Evolutionary conservation across 345 rosid genomes (phyloP).

Genomic region (Abelmoschus esculentus): DNA sequence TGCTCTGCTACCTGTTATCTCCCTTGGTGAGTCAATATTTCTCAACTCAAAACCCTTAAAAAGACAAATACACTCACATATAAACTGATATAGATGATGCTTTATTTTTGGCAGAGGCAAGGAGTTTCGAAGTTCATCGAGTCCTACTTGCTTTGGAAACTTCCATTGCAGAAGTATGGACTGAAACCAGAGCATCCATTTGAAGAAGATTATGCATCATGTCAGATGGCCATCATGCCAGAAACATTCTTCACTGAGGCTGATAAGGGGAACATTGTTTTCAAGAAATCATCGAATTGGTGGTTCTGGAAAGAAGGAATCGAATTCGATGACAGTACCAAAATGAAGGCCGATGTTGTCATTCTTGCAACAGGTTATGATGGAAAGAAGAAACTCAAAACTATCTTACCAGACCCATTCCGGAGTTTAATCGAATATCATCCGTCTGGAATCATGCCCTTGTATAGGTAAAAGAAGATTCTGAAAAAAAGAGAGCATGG

Average conservation of each 20-base stretch:
- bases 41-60: not conserved
- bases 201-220: too few relatives aligned
- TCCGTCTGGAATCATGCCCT: conserved; percentile 39
- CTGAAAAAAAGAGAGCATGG: not conserved
- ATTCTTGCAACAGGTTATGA: conserved; percentile 76
- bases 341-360: conserved; percentile 42
- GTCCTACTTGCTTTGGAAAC: too few relatives aligned
- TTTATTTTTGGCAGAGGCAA: conserved; percentile 38
- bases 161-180: too few relatives aligned
- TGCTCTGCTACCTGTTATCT: conserved; percentile 45
- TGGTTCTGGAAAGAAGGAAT: conserved; percentile 67
- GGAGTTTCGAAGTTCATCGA: conserved; percentile 68
- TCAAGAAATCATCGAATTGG: conserved; percentile 67
- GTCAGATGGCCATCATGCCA: too few relatives aligned
- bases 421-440: conserved; percentile 39
- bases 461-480: conserved; percentile 4
- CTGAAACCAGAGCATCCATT: too few relatives aligned
- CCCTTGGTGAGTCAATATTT: conserved; percentile 42
- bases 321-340: conserved; percentile 45
- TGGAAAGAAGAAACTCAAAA: conserved; percentile 67
- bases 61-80: not conserved
- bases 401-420: conserved; percentile 73
- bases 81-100: not conserved
- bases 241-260: conserved; percentile 33
- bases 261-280: conserved; percentile 62